Percentiles rank a stretch among this genome's conserved stretches.
phyloP scores from a whole-genome alignment of 495 filamentous ascomycete species.

The Aspergillus ostianus region DNA sequence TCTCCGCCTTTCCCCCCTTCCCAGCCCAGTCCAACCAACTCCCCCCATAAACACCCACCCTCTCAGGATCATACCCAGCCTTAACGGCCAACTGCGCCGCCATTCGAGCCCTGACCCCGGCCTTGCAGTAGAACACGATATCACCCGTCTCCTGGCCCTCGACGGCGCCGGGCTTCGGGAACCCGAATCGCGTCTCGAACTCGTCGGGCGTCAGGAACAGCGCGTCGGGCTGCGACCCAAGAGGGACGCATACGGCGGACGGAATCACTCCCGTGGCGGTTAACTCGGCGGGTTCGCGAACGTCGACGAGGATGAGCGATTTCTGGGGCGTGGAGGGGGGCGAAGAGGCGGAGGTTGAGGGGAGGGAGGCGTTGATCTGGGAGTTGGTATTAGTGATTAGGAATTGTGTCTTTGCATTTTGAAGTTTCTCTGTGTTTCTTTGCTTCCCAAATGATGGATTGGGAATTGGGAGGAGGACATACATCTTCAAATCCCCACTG shows the following conservation, averaged over 20 bases:
- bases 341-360: conserved; percentile 16
- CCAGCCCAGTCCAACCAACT: conserved; percentile 88
- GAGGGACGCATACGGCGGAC: conserved; percentile 72
- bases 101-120: conserved; percentile 75
- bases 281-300: conserved; percentile 83
- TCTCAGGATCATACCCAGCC: conserved; percentile 70
- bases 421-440: too few species aligned
- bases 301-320: conserved; percentile 56
- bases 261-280: conserved; percentile 70
- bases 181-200: conserved; percentile 59
- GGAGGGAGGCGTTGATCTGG: conserved; percentile 42
- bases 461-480: conserved; percentile 15
- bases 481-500: conserved; percentile 48
- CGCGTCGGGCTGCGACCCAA: conserved; percentile 72
- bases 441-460: background rate
- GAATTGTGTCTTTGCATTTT: too few species aligned
- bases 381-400: background rate
- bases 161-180: conserved; percentile 38
- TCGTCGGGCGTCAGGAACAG: conserved; percentile 71
- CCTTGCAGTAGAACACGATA: conserved; percentile 89
- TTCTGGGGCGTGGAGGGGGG: conserved; percentile 26
- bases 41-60: conserved; percentile 77
- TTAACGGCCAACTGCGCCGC: conserved; percentile 78
- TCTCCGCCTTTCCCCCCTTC: conserved; percentile 62
- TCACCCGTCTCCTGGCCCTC: conserved; percentile 13